Evolutionary conservation across 768 basidiomycete species (phyloP).

Genomic region (Kwoniella dendrophila): DNA sequence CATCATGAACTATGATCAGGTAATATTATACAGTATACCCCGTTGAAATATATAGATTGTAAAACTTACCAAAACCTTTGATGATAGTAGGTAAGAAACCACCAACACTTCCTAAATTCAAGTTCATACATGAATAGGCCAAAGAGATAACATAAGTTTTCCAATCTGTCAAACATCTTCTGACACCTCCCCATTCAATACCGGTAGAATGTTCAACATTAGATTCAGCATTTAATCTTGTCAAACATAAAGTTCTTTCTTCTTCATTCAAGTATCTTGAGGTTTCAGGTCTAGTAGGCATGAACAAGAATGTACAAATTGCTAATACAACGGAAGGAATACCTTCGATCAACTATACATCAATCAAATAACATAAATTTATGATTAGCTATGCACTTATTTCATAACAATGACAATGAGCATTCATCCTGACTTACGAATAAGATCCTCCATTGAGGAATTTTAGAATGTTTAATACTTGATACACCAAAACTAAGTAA

Average conservation of each 20-base stretch:
- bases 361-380: background rate
- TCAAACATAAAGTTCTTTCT: conserved; percentile 54
- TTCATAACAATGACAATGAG: background rate
- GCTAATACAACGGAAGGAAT: conserved; percentile 56
- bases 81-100: conserved; percentile 58
- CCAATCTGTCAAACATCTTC: conserved; percentile 53
- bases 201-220: conserved; percentile 39
- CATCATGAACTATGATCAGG: background rate
- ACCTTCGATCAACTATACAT: conserved; percentile 55
- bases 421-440: conserved; percentile 39
- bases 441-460: conserved; percentile 54
- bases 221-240: conserved; percentile 52
- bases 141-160: conserved; percentile 54
- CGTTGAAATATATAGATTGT: background rate
- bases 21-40: too few species aligned
- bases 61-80: conserved; percentile 42
- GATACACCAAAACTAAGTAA: conserved; percentile 47
- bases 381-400: background rate
- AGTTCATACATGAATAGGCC: conserved; percentile 32
- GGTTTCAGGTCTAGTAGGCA: conserved; percentile 56
- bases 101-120: conserved; percentile 38
- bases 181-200: conserved; percentile 56
- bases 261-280: conserved; percentile 55
- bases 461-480: conserved; percentile 40
- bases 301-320: conserved; percentile 56